Base-by-base conservation (phyloP, 352 stramenopile genomes). In the Phytophthora aleatoria region DNA sequence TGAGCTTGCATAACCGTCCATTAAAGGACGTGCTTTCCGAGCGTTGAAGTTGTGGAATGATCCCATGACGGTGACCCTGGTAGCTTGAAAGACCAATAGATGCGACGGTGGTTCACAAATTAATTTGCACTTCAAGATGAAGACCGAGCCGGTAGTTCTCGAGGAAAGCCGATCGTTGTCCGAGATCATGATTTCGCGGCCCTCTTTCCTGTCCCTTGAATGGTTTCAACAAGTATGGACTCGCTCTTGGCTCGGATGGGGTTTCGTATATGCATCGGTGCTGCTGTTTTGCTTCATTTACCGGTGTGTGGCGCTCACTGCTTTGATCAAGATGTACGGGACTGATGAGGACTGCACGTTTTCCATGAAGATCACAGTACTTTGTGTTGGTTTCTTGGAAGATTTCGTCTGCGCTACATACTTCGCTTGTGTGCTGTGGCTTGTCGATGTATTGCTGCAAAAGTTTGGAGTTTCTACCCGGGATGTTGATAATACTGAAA, bases 201-300 rank as follows among this genome's bases (percentile, higher is more conserved):
- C 35, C 35, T 41, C 35, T 0, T 12, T 41, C 3, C n/a, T 3
- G 35, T 16, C 35, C 35, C n/a, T 41, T 41, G 35, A 41, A 9
- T 41, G 35, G 35, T 41, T 41, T n/a, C 35, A 9, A 12, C 12
- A 41, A 16, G 28, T 64, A 8, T 68, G 52, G 53, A 11, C n/a
- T 11, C 66, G 13, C 9, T 60, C 53, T 16, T 81, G 64, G 67
- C 64, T 81, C 30, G 64, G 77, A 6, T 87, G 78, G 78, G 47
- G 59, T 2, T 69, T 73, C 20, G 70, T 76, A 16, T 73, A 78
- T 48, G 24, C 57, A 8, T 28, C 64, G 0, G 50, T 70, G 8
- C 54, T 78, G 35, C 24, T 73, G 3, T 77, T 73, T 53, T 87
- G 76, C 53, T 71, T 70, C 38, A 49, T 75, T 16, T 69, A 72